A percentile compares a stretch with the other conserved stretches of the same genome.
These are phyloP conservation scores for Phylloporus sp. DNA, from an alignment of 768 basidiomycete genomes.

Conservation along the genomic window DNA sequence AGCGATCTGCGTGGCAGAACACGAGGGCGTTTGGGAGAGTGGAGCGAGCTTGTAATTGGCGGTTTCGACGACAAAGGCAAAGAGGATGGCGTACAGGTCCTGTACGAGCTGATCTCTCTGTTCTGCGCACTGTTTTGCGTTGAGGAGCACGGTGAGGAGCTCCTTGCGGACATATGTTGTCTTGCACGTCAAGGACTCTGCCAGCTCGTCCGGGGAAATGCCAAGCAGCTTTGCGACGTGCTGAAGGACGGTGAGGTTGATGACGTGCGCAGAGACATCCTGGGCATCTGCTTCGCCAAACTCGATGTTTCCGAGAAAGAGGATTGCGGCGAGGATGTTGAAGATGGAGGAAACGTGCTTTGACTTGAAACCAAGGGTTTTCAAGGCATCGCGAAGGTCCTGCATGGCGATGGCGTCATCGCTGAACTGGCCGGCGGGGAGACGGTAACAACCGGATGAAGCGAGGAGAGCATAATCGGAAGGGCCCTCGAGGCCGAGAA, in stretches of 20 bases:
- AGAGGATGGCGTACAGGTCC: conserved; percentile 60
- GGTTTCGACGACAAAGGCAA: conserved; percentile 58
- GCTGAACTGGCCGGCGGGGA: conserved; percentile 59
- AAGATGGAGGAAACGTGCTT: conserved; percentile 55
- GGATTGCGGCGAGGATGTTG: conserved; percentile 46
- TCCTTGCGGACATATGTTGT: conserved; percentile 57
- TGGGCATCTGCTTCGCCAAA: conserved; percentile 51
- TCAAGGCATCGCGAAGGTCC: conserved; percentile 52
- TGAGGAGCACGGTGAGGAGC: conserved; percentile 51
- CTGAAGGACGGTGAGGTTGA: conserved; percentile 44
- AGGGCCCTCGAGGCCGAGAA: conserved; percentile 49
- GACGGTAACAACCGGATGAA: conserved; percentile 56
- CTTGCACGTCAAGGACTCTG: conserved; percentile 50
- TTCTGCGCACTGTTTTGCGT: conserved; percentile 42
- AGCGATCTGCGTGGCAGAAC: conserved; percentile 43
- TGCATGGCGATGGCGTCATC: conserved; percentile 56
- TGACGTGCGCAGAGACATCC: conserved; percentile 49
- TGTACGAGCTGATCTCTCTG: conserved; percentile 54
- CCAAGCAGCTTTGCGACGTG: conserved; percentile 48
- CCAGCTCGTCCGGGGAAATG: conserved; percentile 48
- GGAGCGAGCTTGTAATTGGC: conserved; percentile 56
- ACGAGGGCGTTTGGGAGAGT: conserved; percentile 35
- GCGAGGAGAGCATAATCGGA: conserved; percentile 56
- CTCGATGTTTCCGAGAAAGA: conserved; percentile 53
- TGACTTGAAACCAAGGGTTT: conserved; percentile 55